A percentile compares a stretch with the other conserved stretches of the same genome.
Conservation (phyloP, 352 stramenopile genomes). For the Phytophthora sansomeana region DNA sequence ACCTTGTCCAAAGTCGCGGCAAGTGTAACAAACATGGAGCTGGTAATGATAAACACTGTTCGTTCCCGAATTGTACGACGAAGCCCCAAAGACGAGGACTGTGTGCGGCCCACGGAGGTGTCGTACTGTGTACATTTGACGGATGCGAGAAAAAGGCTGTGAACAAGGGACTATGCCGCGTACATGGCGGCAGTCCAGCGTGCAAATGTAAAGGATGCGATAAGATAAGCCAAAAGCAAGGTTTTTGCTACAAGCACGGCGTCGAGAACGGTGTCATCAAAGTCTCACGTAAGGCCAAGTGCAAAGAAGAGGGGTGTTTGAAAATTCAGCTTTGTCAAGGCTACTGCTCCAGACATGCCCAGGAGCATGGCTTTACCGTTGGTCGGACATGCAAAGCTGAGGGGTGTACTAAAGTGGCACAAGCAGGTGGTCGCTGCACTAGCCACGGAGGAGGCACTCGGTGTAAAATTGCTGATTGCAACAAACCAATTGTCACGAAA, state of each 20-base stretch:
- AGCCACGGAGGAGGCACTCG: conserved; percentile 32
- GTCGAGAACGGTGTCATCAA: conserved; percentile 28
- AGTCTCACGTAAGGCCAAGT: conserved; percentile 18
- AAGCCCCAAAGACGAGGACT: conserved; percentile 24
- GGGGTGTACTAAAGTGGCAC: conserved; percentile 28
- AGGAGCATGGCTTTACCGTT: conserved; percentile 29
- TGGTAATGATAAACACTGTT: conserved; percentile 21
- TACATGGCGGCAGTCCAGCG: conserved; percentile 11
- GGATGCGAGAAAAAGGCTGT: conserved; percentile 17
- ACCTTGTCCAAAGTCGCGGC: conserved; percentile 14
- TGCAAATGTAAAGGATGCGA: conserved; percentile 30
- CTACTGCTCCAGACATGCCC: conserved; percentile 33
- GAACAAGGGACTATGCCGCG: conserved; percentile 28
- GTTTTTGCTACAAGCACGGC: conserved; percentile 34
- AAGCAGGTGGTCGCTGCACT: conserved; percentile 27
- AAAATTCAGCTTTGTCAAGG: conserved; percentile 28
- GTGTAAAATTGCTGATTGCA: conserved; percentile 31
- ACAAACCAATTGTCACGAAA: conserved; percentile 27
- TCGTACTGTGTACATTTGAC: conserved; percentile 22
- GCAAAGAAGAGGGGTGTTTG: conserved; percentile 31
- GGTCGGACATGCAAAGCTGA: conserved; percentile 31
- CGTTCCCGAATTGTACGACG: conserved; percentile 19
- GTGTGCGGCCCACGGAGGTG: conserved; percentile 29
- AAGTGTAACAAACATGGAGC: conserved; percentile 28
- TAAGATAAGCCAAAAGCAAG: conserved; percentile 25